Evolutionary conservation across 2,329 filamentous ascomycete genomes (phyloP).

Genomic region (Aureobasidium pullulans): DNA sequence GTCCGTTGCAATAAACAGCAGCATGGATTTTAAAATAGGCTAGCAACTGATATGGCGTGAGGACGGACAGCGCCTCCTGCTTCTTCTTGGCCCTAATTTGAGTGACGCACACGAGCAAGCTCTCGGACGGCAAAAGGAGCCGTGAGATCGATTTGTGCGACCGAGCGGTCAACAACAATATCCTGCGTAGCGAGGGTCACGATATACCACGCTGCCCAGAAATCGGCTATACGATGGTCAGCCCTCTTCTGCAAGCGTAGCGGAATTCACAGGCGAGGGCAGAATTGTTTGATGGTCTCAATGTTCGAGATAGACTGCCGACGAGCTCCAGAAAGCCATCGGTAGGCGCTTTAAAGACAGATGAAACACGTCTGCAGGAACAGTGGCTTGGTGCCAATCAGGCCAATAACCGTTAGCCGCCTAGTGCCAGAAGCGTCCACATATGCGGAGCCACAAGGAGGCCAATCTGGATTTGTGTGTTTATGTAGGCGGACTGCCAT

Average conservation of each 20-base stretch:
- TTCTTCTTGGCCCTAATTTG: constrained; percentile 11
- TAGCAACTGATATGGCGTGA: constrained; percentile 13
- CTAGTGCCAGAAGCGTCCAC: constrained; percentile 6
- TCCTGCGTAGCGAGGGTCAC: background rate
- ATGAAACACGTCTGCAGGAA: constrained; percentile 12
- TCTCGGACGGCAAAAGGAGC: background rate
- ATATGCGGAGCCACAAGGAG: constrained; percentile 4
- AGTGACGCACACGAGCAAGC: background rate
- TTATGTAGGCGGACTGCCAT: constrained; percentile 9
- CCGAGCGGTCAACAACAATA: background rate
- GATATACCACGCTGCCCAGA: background rate
- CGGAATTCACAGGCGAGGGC: background rate
- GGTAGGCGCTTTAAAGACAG: background rate
- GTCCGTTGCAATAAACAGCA: background rate
- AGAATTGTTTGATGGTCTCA: background rate
- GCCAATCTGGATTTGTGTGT: constrained; percentile 7
- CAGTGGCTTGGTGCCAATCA: constrained; percentile 10
- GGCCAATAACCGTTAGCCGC: constrained; percentile 9
- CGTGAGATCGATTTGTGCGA: constrained; percentile 1
- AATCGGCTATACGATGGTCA: background rate
- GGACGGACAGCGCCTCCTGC: constrained; percentile 1
- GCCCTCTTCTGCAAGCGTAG: background rate
- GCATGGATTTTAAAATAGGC: background rate
- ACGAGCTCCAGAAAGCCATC: background rate
- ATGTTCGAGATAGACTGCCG: constrained; percentile 3